phyloP scores from a whole-genome alignment of 2,329 filamentous ascomycete genomes.

The Fusarium luffae region DNA sequence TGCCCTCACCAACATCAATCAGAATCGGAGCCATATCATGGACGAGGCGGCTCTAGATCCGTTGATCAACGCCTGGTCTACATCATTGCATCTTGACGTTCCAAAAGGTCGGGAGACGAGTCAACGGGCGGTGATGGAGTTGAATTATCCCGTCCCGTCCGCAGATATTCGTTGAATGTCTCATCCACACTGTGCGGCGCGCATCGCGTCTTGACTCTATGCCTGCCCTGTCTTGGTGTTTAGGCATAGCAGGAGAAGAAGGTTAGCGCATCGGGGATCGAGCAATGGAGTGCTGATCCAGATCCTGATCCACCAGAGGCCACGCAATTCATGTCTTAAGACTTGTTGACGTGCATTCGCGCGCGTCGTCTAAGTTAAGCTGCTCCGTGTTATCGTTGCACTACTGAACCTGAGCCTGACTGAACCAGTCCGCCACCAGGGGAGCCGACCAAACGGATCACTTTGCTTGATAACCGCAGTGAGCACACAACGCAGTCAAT shows the following conservation, averaged over 20 bases:
- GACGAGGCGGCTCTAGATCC: background rate
- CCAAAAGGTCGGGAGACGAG: background rate
- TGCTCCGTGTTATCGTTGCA: conserved; percentile 11
- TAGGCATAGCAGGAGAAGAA: background rate
- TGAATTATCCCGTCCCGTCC: background rate
- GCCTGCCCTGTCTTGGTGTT: conserved; percentile 1
- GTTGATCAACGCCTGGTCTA: background rate
- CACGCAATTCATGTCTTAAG: conserved; percentile 37
- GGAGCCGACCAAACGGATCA: conserved; percentile 18
- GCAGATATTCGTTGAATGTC: background rate
- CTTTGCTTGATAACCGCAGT: conserved; percentile 1
- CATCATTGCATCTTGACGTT: background rate
- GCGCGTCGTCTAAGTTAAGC: conserved; percentile 22
- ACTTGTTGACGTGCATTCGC: conserved; percentile 22
- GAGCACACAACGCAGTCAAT: background rate
- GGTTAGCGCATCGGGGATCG: conserved; percentile 25
- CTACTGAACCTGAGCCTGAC: background rate
- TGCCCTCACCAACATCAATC: conserved; percentile 2
- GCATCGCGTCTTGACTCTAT: conserved; percentile 7
- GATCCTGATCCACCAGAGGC: conserved; percentile 27
- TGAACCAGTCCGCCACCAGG: conserved; percentile 9
- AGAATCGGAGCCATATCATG: background rate
- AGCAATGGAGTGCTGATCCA: conserved; percentile 9
- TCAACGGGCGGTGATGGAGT: background rate
- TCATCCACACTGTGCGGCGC: conserved; percentile 21